Percentiles rank a stretch among this genome's conserved stretches.
phyloP scores from a whole-genome alignment of 2,329 filamentous ascomycete genomes.

The Fonsecaea nubica region DNA sequence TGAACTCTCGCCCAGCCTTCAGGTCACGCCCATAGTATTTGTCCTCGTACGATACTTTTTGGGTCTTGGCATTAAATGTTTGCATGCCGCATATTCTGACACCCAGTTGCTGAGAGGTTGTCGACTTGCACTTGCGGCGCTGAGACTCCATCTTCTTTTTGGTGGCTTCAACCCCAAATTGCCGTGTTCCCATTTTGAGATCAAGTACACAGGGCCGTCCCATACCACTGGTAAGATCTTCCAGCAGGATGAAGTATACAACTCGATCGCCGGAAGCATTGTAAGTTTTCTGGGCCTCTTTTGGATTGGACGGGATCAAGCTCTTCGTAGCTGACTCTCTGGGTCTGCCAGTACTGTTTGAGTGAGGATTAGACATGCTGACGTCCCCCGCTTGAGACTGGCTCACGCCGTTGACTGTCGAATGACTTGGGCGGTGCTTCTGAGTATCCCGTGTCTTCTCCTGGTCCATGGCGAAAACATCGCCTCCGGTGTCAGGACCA shows the following conservation, averaged over 20 bases:
- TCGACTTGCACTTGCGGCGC: slow-evolving; percentile 87
- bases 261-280: slow-evolving; percentile 70
- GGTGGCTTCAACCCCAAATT: slow-evolving; percentile 90
- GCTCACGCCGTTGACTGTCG: neutral
- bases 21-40: slow-evolving; percentile 94
- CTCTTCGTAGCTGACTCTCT: slow-evolving; percentile 15
- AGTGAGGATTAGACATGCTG: neutral
- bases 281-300: slow-evolving; percentile 64
- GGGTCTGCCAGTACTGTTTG: neutral
- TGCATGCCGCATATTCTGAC: slow-evolving; percentile 95
- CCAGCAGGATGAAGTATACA: slow-evolving; percentile 89
- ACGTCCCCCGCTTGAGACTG: neutral
- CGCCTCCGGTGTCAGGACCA: slow-evolving; percentile 75
- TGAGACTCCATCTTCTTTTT: slow-evolving; percentile 94
- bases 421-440: neutral
- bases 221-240: slow-evolving; percentile 97
- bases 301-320: slow-evolving; percentile 69
- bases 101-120: slow-evolving; percentile 88
- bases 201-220: slow-evolving; percentile 95
- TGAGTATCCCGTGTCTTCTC: slow-evolving; percentile 39
- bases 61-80: slow-evolving; percentile 85
- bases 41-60: slow-evolving; percentile 93
- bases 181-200: slow-evolving; percentile 96
- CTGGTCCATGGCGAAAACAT: slow-evolving; percentile 72
- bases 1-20: slow-evolving; percentile 86